phyloP scores from a whole-genome alignment of 2,329 filamentous ascomycete species.

The Phaeoacremonium minimum region DNA sequence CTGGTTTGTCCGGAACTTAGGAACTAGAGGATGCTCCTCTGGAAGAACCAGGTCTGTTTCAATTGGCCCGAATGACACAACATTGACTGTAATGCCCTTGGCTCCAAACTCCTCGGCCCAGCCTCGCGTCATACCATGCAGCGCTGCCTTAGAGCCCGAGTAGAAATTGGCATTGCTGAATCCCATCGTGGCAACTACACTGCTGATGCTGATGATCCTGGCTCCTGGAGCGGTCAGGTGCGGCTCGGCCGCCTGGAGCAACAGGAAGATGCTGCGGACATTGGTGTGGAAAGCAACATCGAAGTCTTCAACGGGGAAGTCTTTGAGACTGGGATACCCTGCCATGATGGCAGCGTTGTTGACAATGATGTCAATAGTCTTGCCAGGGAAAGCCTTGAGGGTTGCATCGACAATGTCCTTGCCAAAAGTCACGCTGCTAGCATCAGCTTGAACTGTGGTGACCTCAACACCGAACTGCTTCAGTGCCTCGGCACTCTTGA shows the following conservation, averaged over 20 bases:
- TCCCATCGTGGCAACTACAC: conserved; percentile 8
- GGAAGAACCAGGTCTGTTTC: conserved; percentile 11
- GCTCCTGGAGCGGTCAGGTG: conserved; percentile 7
- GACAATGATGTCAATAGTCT: conserved; percentile 12
- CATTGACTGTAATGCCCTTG: conserved; percentile 11
- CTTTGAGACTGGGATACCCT: conserved; percentile 3
- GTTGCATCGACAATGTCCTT: conserved; percentile 9
- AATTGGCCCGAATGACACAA: conserved; percentile 10
- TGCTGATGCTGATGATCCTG: conserved; percentile 12
- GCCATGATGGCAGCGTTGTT: conserved; percentile 11
- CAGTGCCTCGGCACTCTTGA: conserved; percentile 5
- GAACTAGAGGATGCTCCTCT: conserved; percentile 10
- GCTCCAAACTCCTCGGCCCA: conserved; percentile 13
- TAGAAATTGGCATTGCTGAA: conserved; percentile 7
- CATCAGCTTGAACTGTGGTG: conserved; percentile 10
- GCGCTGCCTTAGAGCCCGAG: conserved; percentile 10
- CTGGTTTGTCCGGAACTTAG: conserved; percentile 11
- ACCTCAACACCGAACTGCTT: conserved; percentile 6
- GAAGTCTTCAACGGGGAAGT: conserved; percentile 8
- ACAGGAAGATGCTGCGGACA: conserved; percentile 11
- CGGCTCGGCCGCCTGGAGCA: conserved; percentile 12
- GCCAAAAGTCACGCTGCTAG: conserved; percentile 7
- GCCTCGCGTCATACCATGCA: conserved; percentile 11
- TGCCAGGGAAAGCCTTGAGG: conserved; percentile 6
- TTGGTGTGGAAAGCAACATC: conserved; percentile 10